Percentiles rank a stretch among this genome's conserved stretches.
These are phyloP conservation scores for Cercospora sesami DNA, from an alignment of 2,329 filamentous ascomycete genomes.

Conservation along the genomic window DNA sequence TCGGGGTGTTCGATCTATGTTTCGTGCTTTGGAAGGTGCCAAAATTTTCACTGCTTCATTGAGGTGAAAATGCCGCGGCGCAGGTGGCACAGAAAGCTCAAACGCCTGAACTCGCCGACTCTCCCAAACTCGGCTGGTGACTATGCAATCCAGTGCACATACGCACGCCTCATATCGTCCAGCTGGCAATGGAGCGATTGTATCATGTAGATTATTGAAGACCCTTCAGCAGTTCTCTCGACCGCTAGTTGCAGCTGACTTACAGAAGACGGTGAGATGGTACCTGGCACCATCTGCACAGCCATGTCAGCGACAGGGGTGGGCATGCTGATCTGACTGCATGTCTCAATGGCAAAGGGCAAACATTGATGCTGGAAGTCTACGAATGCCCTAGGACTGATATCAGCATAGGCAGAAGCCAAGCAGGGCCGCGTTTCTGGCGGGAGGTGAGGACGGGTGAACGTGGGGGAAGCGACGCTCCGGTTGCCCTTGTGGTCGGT, in stretches of 20 bases:
- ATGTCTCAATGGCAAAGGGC: not conserved
- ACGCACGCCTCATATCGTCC: not conserved
- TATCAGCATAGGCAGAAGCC: not conserved
- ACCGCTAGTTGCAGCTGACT: not conserved
- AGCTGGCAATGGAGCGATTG: not conserved
- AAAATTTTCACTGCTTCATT: not conserved
- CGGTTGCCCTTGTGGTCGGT: not conserved
- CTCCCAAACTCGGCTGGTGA: not conserved
- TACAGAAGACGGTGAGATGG: not conserved
- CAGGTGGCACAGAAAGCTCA: not conserved
- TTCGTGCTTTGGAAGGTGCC: not conserved
- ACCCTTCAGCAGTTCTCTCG: not conserved
- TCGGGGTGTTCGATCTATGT: not conserved
- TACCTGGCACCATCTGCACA: not conserved
- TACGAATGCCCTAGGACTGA: not conserved
- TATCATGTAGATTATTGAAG: not conserved
- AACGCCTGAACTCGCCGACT: not conserved
- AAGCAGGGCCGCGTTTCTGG: not conserved
- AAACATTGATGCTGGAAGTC: not conserved
- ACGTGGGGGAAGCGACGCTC: not conserved
- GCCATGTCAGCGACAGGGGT: constrained; percentile 7
- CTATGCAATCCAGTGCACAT: not conserved
- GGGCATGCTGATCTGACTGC: constrained; percentile 1
- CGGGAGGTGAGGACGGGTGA: not conserved
- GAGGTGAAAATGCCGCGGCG: not conserved